Conservation (phyloP, 2,329 filamentous ascomycete genomes). For the Achaetomium macrosporum region DNA sequence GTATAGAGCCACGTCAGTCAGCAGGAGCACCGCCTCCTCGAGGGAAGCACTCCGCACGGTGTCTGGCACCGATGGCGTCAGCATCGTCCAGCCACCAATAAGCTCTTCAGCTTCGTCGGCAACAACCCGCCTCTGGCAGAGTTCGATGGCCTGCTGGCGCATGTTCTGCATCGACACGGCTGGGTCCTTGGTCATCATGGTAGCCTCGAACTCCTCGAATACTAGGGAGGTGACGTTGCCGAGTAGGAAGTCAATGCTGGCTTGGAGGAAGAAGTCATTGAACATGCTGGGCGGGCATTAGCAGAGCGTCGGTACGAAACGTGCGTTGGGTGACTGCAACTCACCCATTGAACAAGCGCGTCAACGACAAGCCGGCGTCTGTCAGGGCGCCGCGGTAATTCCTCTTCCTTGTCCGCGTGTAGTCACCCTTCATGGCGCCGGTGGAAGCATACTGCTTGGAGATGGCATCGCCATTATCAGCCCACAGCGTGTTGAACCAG, state of each 20-base stretch:
- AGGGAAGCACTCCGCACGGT: slow-evolving; percentile 66
- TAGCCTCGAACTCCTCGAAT: slow-evolving; percentile 90
- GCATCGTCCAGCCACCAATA: slow-evolving; percentile 81
- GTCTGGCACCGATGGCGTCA: slow-evolving; percentile 68
- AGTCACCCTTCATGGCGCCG: slow-evolving; percentile 93
- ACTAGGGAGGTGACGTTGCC: slow-evolving; percentile 80
- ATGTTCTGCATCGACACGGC: slow-evolving; percentile 80
- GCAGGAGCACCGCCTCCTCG: slow-evolving; percentile 79
- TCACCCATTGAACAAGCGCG: slow-evolving; percentile 63
- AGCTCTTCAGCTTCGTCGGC: slow-evolving; percentile 79
- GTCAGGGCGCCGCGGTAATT: slow-evolving; percentile 88
- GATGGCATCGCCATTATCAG: slow-evolving; percentile 94
- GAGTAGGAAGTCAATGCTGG: slow-evolving; percentile 87
- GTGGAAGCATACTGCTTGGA: slow-evolving; percentile 95
- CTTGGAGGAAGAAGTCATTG: slow-evolving; percentile 95
- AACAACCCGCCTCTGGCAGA: slow-evolving; percentile 79
- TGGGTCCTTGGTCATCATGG: slow-evolving; percentile 89
- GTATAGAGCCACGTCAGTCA: slow-evolving; percentile 82
- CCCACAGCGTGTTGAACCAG: slow-evolving; percentile 97
- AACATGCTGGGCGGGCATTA: slow-evolving; percentile 66
- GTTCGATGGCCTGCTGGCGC: slow-evolving; percentile 83
- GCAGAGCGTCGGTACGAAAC: background rate
- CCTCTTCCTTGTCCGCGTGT: slow-evolving; percentile 82
- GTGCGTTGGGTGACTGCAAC: slow-evolving; percentile 20
- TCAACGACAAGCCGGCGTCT: slow-evolving; percentile 83